Evolutionary conservation across 805 yeast species (phyloP).

Genomic region (Ogataea populi-albae): DNA sequence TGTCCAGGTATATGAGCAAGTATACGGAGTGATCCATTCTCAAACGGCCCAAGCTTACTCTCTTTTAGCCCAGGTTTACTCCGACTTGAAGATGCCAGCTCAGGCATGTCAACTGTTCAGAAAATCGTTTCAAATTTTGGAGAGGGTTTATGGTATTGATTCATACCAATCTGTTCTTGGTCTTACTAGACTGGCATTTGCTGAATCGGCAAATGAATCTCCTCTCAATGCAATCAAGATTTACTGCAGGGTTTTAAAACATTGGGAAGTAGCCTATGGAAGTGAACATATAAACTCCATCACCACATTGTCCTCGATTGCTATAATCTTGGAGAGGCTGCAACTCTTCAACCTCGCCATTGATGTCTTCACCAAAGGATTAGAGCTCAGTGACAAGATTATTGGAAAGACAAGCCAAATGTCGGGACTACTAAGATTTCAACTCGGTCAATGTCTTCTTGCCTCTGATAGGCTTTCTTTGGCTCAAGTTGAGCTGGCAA

Average conservation of each 20-base stretch:
- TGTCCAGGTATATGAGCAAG: slow-evolving; percentile 71
- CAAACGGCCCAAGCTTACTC: slow-evolving; percentile 72
- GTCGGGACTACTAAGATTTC: slow-evolving; percentile 65
- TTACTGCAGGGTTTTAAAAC: slow-evolving; percentile 55
- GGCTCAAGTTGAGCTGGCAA: slow-evolving; percentile 54
- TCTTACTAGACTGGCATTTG: slow-evolving; percentile 69
- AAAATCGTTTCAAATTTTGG: slow-evolving; percentile 68
- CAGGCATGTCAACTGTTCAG: slow-evolving; percentile 66
- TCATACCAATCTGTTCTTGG: slow-evolving; percentile 71
- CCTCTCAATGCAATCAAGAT: slow-evolving; percentile 59
- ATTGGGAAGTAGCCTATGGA: slow-evolving; percentile 59
- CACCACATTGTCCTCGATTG: slow-evolving; percentile 60
- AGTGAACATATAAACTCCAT: slow-evolving; percentile 68
- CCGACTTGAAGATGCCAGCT: slow-evolving; percentile 51
- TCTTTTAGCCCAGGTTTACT: slow-evolving; percentile 62
- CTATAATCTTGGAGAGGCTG: slow-evolving; percentile 53
- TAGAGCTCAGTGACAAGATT: slow-evolving; percentile 45
- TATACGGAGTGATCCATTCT: slow-evolving; percentile 76
- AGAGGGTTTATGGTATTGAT: slow-evolving; percentile 80
- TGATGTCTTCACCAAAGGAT: slow-evolving; percentile 51
- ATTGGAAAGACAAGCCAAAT: slow-evolving; percentile 61
- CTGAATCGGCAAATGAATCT: slow-evolving; percentile 61
- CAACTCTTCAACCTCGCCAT: slow-evolving; percentile 48
- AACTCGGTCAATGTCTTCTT: slow-evolving; percentile 62
- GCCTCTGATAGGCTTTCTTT: slow-evolving; percentile 48